Evolutionary conservation across 371 early-diverging fungal species (phyloP), one percentile per base, ranked within the genome.

Genomic region (Rhizopus stolonifer): DNA sequence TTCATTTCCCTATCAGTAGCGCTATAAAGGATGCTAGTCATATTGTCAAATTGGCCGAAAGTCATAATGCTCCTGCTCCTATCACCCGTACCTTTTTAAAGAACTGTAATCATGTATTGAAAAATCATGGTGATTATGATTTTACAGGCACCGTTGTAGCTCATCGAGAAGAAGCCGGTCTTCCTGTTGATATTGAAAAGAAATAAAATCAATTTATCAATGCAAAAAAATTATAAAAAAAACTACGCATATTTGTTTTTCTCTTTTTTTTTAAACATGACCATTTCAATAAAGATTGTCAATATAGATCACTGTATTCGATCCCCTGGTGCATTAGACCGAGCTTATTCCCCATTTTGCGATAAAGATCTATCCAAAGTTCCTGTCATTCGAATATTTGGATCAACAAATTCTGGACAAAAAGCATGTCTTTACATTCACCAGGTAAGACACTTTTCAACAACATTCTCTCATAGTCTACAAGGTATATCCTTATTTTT

Each of bases 361-460:
- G 48, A 56, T 25, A 53, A 58, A 17, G 67, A 49, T 14, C 42
- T 80, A n/a, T 40, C 57, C 0, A 74, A 77, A 47, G 91, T 90
- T 8, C 93, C 94, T 4, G 77, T 91, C 8, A 64, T 95, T 43
- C 79, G 94, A 11, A 71, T 94, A n/a, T 94, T 89, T 70, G 94
- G 93, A 8, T 71, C 86, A 0, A 89, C 90, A 0, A 69, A 61
- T 17, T 70, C 60, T 19, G 87, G 87, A 0, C 93, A 93, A 70
- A 85, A 86, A 62, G 71, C 79, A 1, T 90, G 92, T 64, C 51
- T 93, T 11, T 93, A 92, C 53, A 68, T 95, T 10, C 95, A 95
- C 54, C 81, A 81, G 65, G 84, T 80, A 61, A 52, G 8, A 31
- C n/a, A n/a, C n/a, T n/a, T n/a, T n/a, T n/a, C n/a, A n/a, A n/a